Evolutionary conservation across 148 eudicot genomes (phyloP), one percentile per base, ranked within the genome.

Genomic region (Suaeda aralocaspica): DNA sequence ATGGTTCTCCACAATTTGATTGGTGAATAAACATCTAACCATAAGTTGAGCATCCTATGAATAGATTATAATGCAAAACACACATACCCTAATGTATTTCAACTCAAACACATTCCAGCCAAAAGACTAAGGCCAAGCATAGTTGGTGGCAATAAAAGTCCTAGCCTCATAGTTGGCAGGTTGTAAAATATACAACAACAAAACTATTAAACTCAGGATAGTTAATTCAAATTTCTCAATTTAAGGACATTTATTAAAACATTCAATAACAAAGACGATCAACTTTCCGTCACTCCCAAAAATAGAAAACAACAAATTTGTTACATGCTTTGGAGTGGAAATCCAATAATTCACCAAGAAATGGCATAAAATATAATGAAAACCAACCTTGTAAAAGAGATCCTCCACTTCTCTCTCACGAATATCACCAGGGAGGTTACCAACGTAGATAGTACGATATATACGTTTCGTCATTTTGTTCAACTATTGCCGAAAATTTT

Each of bases 331-430:
- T 11, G 46, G 11, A 42, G 9, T 11, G 9, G 9, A 42, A 9
- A 15, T 15, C 50, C 14, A 13, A 46, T 19, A 46, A 46, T 36
- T 15, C 62, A 25, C 36, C 50, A 45, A 44, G 18, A 16, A 58
- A 39, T 21, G 5, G 34, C 36, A 51, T 19, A n/a, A 26, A 52
- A 0, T 13, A 26, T 7, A 12, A 61, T 25, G 18, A 13, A 22
- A 42, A 62, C 72, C 9, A 78, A 91, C 95, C 97, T 91, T 91
- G 87, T 82, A 87, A 76, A 91, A 91, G 22, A 89, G 72, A 84
- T 89, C 95, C 62, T 91, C 92, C 39, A 91, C 87, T 85, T 91
- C 95, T 58, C 85, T 84, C 77, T 91, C 86, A 18, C 89, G 89
- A 53, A 82, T 82, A 72, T 91, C 97, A 22, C 92, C 87, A 11